Evolutionary conservation across 371 early-diverging fungal species (phyloP), one percentile per base, ranked within the genome.

Genomic region (Circinella minor): DNA sequence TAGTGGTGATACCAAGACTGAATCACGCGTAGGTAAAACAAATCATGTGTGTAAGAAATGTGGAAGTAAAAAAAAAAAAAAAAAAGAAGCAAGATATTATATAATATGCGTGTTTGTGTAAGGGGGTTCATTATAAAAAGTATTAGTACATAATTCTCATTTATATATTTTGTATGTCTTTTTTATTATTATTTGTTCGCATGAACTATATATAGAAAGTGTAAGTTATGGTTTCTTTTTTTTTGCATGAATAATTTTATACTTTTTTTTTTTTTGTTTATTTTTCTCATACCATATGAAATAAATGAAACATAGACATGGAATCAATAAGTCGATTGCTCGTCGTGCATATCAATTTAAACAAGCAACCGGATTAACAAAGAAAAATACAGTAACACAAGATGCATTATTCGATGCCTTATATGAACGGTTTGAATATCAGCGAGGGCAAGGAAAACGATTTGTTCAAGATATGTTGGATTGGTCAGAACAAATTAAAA

Each of bases 261-360:
- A 27, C 0, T 27, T 27, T 27, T 27, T 1, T 27, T 27, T 27
- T 27, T 27, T 27, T 1, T 27, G 0, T 27, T 47, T 3, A 15
- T 9, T 11, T 47, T 47, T 47, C 47, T 47, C 47, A 47, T 27
- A 27, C 27, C 51, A 4, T 15, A 3, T n/a, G n/a, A 51, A 51
- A n/a, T 5, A 51, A 17, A 8, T 4, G 5, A 51, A 17, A 46
- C 13, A 15, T 70, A 91, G 89, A 13, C 89, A 90, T 59, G 90
- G 90, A 7, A 85, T 93, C 73, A 89, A 85, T 74, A 93, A 92
- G 70, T 89, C 87, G 61, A 77, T 90, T 60, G 81, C 86, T 3
- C 76, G 92, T 34, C 88, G 88, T 34, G 86, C 89, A 0, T 88
- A 90, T 37, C 83, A 86, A 71, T 66, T 90, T 15, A 88, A 89